Conservation (phyloP, 2,329 filamentous ascomycete species). For the Xylariaceae sp. region DNA sequence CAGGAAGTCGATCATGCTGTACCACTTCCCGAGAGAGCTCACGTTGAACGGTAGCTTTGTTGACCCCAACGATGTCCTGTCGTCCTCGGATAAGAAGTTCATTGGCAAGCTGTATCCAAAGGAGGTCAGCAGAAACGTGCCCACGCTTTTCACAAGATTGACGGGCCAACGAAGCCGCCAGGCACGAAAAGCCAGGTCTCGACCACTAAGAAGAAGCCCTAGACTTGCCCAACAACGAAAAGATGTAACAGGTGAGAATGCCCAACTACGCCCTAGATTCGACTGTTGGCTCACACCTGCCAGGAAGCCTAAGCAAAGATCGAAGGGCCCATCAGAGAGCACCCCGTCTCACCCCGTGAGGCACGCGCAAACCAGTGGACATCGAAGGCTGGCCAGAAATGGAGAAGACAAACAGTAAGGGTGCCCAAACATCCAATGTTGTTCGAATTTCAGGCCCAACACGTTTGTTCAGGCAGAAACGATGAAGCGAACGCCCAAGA, state of each 20-base stretch:
- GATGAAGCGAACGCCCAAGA: no score
- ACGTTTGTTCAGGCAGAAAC: no score
- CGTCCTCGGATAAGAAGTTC: constrained; percentile 4
- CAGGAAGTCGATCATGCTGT: constrained; percentile 8
- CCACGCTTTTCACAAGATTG: not conserved
- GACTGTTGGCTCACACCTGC: not conserved
- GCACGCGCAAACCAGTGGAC: no score
- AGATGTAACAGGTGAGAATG: not conserved
- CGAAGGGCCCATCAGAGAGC: not conserved
- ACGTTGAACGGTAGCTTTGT: constrained; percentile 2
- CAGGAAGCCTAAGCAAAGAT: not conserved
- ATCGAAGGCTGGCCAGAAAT: no score
- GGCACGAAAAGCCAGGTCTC: not conserved
- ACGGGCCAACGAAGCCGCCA: not conserved
- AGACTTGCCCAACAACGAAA: not conserved
- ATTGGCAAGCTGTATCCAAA: constrained; percentile 1
- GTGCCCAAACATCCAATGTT: no score
- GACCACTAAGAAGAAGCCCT: not conserved
- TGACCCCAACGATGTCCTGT: constrained; percentile 3
- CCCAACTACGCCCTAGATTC: not conserved
- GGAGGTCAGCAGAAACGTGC: not conserved
- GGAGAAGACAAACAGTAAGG: no score
- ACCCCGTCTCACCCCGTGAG: not conserved
- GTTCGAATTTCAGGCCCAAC: no score
- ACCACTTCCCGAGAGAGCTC: constrained; percentile 7